Percentiles rank a stretch among this genome's conserved stretches.
Conservation (phyloP, 371 early-diverging fungal species). For the Cladochytrium tenue region DNA sequence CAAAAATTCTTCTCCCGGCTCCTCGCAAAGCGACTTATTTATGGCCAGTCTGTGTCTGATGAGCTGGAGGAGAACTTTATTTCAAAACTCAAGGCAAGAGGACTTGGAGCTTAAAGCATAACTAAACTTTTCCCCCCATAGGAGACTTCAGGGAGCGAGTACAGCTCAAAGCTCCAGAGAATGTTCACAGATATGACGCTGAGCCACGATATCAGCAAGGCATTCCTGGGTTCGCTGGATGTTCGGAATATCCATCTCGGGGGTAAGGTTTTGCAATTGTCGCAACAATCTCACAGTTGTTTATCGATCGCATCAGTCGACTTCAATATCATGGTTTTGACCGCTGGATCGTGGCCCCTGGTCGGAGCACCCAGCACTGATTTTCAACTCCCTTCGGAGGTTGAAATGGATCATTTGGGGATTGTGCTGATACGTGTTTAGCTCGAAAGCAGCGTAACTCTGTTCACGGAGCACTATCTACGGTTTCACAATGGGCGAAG, state of each 20-base stretch:
- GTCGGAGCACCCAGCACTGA: constrained; percentile 56
- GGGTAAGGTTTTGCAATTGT: constrained; percentile 15
- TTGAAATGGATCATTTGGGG: constrained; percentile 15
- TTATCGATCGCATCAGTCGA: constrained; percentile 53
- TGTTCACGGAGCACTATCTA: constrained; percentile 77
- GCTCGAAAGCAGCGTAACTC: constrained; percentile 68
- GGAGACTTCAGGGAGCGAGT: constrained; percentile 80
- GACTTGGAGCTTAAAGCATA: not conserved
- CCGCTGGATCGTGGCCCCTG: constrained; percentile 90
- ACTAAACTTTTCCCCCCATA: constrained; percentile 6
- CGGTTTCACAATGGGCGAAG: constrained; percentile 78
- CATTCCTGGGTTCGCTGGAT: constrained; percentile 48
- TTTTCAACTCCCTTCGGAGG: constrained; percentile 70
- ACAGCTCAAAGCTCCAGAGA: constrained; percentile 82
- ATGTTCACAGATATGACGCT: constrained; percentile 89
- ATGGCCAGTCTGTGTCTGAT: constrained; percentile 41
- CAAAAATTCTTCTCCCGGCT: constrained; percentile 58
- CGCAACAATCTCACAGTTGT: not conserved
- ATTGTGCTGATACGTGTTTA: constrained; percentile 22
- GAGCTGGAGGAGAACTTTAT: constrained; percentile 53
- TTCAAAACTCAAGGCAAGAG: constrained; percentile 40
- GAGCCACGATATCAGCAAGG: constrained; percentile 69
- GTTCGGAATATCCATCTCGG: constrained; percentile 11
- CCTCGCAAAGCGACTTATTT: constrained; percentile 54
- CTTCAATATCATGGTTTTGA: constrained; percentile 75